These are phyloP conservation scores for Inonotus hispidus DNA, from an alignment of 1,284 basidiomycete species.

Conservation along the genomic window DNA sequence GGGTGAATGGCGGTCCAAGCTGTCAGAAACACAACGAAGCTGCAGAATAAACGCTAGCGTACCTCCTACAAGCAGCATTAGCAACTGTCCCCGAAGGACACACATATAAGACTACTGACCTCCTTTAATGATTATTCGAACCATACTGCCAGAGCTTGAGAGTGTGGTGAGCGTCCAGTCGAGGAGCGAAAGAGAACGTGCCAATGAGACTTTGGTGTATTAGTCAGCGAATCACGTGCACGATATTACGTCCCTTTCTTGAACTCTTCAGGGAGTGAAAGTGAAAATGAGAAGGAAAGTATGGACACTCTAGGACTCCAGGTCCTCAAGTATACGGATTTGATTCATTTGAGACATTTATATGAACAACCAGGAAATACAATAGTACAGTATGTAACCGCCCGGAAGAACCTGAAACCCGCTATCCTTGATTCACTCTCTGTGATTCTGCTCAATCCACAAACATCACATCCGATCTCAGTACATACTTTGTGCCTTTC, in stretches of 20 bases:
- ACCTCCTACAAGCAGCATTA: slow-evolving; percentile 19
- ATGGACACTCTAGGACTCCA: no score
- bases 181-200: not conserved
- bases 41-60: not conserved
- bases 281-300: no score
- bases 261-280: no score
- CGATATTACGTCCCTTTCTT: no score
- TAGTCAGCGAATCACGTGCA: slow-evolving; percentile 4
- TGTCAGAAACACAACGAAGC: slow-evolving; percentile 6
- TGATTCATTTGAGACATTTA: no score
- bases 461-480: slow-evolving; percentile 77
- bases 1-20: not conserved
- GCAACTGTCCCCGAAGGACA: not conserved
- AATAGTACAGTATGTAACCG: no score
- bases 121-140: slow-evolving; percentile 93
- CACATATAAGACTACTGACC: slow-evolving; percentile 40
- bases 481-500: slow-evolving; percentile 69
- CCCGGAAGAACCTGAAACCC: not conserved
- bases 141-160: slow-evolving; percentile 40
- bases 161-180: not conserved
- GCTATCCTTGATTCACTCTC: not conserved
- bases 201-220: not conserved
- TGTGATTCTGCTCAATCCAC: slow-evolving; percentile 27
- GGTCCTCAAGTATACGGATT: no score
- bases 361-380: no score